A percentile compares a stretch with the other conserved stretches of the same genome.
These are phyloP conservation scores for Iodosphaeria phyllophila DNA, from an alignment of 2,329 filamentous ascomycete genomes.

Conservation along the genomic window DNA sequence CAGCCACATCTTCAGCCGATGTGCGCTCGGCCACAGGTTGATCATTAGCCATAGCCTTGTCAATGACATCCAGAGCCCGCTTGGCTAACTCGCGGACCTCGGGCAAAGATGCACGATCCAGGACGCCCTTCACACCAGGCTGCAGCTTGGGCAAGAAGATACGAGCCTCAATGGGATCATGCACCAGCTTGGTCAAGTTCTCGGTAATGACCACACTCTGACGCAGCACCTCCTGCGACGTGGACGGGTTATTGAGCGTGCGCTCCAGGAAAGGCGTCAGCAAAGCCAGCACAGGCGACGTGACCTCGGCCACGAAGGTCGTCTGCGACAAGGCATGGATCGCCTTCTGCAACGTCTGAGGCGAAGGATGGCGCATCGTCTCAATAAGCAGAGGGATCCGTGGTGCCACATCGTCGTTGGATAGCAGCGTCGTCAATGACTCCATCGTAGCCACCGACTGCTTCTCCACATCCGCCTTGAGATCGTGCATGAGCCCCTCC, in stretches of 20 bases:
- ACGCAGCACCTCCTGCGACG: conserved; percentile 81
- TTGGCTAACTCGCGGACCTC: conserved; percentile 85
- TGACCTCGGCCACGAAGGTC: conserved; percentile 95
- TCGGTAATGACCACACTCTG: conserved; percentile 95
- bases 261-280: conserved; percentile 89
- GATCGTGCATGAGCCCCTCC: conserved; percentile 86
- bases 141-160: conserved; percentile 89
- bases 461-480: conserved; percentile 78
- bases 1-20: conserved; percentile 53
- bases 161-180: conserved; percentile 83
- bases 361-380: conserved; percentile 85
- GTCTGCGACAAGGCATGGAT: conserved; percentile 95
- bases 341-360: conserved; percentile 78
- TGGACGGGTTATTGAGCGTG: conserved; percentile 78
- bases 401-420: conserved; percentile 91
- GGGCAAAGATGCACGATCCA: conserved; percentile 74
- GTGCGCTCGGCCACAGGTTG: conserved; percentile 47
- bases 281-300: conserved; percentile 83
- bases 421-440: conserved; percentile 71
- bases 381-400: conserved; percentile 84
- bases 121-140: conserved; percentile 80
- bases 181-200: conserved; percentile 95
- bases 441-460: conserved; percentile 87
- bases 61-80: conserved; percentile 68
- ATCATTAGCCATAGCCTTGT: conserved; percentile 74